Conservation (phyloP, 2,329 filamentous ascomycete species). For the Aspergillus amoenus region DNA sequence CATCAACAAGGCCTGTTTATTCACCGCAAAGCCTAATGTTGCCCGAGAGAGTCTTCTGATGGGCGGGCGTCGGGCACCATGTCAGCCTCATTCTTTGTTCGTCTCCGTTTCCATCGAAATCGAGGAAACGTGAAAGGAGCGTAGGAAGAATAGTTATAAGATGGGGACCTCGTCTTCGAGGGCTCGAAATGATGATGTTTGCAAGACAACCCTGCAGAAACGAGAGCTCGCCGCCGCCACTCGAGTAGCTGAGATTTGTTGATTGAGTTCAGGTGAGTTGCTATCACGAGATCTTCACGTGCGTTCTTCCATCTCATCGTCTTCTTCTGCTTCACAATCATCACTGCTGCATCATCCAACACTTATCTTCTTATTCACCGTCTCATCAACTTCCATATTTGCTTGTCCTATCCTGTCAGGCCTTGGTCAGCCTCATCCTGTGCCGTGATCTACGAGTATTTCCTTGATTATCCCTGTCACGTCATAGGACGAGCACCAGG, state of each 20-base stretch:
- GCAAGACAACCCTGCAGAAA: neutral
- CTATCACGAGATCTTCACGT: constrained; percentile 17
- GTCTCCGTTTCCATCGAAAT: neutral
- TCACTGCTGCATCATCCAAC: neutral
- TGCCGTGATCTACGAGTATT: constrained; percentile 1
- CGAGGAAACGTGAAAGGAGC: neutral
- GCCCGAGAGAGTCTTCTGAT: constrained; percentile 2
- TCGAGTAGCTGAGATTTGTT: neutral
- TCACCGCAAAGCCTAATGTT: neutral
- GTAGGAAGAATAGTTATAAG: neutral
- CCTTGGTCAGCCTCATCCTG: neutral
- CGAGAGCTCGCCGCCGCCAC: neutral
- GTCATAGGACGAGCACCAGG: neutral
- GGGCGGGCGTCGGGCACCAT: constrained; percentile 1
- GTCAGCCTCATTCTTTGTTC: constrained; percentile 7
- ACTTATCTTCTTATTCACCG: constrained; percentile 2
- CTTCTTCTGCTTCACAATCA: constrained; percentile 9
- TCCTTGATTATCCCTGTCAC: constrained; percentile 5
- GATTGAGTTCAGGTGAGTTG: neutral
- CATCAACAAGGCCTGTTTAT: neutral
- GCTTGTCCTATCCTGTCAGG: neutral
- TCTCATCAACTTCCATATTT: neutral
- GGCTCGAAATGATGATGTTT: neutral
- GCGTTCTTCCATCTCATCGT: constrained; percentile 12
- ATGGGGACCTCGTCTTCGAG: neutral